A percentile compares a stretch with the other conserved stretches of the same genome.
Evolutionary conservation across 352 stramenopile species (phyloP).

Genomic region (Phytopythium boreale): DNA sequence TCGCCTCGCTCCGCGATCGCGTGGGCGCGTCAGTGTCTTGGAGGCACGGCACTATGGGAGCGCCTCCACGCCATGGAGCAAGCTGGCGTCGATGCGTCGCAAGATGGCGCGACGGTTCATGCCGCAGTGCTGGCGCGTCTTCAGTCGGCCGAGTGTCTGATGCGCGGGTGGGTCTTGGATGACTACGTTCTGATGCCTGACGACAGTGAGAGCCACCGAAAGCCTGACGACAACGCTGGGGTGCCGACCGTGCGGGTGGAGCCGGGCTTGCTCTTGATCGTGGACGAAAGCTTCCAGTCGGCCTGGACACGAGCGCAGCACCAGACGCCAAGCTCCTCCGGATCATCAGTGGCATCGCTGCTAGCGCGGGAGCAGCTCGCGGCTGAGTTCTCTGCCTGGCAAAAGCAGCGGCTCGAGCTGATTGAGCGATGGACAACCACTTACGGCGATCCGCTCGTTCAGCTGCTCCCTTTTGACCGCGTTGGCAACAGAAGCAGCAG

Average conservation of each 20-base stretch:
- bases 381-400: constrained; percentile 31
- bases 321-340: not conserved
- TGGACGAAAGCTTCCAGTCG: constrained; percentile 32
- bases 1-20: constrained; percentile 41
- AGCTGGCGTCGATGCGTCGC: constrained; percentile 11
- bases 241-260: constrained; percentile 19
- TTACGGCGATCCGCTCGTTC: constrained; percentile 48
- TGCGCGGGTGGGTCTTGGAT: constrained; percentile 60
- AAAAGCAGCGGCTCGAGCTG: constrained; percentile 43
- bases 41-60: constrained; percentile 24
- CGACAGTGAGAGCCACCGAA: constrained; percentile 14
- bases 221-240: not conserved
- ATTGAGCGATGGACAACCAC: constrained; percentile 36
- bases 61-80: constrained; percentile 9
- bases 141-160: constrained; percentile 54
- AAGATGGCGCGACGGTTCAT: constrained; percentile 21
- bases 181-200: constrained; percentile 33
- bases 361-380: constrained; percentile 15
- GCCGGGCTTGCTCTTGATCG: constrained; percentile 46
- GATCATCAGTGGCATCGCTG: not conserved
- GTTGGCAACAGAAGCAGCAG: constrained; percentile 3
- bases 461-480: not conserved
- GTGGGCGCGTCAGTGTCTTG: constrained; percentile 62
- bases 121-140: constrained; percentile 43
- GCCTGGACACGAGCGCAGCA: constrained; percentile 21